Percentiles rank a stretch among this genome's conserved stretches.
phyloP scores from a whole-genome alignment of 75 land plant species.

The Pinus tabuliformis region DNA sequence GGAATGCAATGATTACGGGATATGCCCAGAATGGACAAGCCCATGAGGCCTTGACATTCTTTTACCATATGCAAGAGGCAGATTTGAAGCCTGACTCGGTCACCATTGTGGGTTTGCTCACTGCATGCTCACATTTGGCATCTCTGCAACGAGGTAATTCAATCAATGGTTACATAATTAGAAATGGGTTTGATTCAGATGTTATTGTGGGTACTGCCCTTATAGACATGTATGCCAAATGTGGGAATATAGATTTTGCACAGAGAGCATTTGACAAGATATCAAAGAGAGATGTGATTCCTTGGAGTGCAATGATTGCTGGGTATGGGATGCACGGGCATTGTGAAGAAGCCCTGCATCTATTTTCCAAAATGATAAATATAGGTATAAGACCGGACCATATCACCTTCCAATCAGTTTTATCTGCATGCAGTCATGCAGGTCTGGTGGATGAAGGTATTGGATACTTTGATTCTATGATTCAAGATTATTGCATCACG shows the following conservation, averaged over 20 bases:
- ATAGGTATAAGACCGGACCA: too few relatives aligned
- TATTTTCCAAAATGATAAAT: too few relatives aligned
- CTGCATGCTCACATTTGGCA: constrained; percentile 42
- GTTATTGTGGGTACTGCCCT: constrained; percentile 62
- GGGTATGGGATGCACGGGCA: too few relatives aligned
- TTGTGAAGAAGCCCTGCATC: too few relatives aligned
- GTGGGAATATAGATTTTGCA: constrained; percentile 44
- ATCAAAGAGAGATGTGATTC: constrained; percentile 19
- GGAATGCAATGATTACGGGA: constrained; percentile 75
- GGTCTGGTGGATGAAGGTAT: too few relatives aligned
- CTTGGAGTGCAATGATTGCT: too few relatives aligned
- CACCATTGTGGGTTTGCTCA: constrained; percentile 48
- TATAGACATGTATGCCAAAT: constrained; percentile 71
- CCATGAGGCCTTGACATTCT: constrained; percentile 46
- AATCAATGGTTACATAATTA: constrained; percentile 46
- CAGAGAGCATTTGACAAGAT: constrained; percentile 47
- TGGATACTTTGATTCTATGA: too few relatives aligned
- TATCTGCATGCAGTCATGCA: too few relatives aligned
- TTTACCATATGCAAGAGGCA: constrained; percentile 27
- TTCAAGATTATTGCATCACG: too few relatives aligned
- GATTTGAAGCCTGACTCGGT: constrained; percentile 23
- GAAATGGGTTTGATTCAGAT: constrained; percentile 29
- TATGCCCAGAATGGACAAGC: constrained; percentile 40
- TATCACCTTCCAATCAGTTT: too few relatives aligned
- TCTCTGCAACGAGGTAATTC: constrained; percentile 32